Evolutionary conservation across 352 stramenopile genomes (phyloP).

Genomic region (Pythium vanterpoolii): DNA sequence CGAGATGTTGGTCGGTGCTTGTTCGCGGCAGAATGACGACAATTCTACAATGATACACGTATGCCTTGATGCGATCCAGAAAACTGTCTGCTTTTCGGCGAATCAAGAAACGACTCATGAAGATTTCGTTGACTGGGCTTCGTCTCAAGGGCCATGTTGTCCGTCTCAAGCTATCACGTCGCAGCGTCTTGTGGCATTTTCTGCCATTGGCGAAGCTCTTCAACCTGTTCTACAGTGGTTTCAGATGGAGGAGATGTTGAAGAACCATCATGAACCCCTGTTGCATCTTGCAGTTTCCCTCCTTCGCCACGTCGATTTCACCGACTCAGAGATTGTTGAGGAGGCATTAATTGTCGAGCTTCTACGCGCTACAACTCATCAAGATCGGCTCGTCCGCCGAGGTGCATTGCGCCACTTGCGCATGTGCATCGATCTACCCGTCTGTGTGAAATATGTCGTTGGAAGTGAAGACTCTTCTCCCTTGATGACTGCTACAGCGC

Average conservation of each 20-base stretch:
- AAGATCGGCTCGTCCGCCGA: constrained; percentile 15
- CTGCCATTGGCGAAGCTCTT: background rate
- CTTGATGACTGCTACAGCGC: background rate
- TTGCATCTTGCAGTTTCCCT: constrained; percentile 11
- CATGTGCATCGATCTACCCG: constrained; percentile 9
- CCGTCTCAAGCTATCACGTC: background rate
- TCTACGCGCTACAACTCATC: background rate
- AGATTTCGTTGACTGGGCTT: constrained; percentile 2
- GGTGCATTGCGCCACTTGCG: constrained; percentile 12
- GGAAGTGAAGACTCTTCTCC: background rate
- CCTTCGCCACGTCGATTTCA: constrained; percentile 6
- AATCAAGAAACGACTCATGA: background rate
- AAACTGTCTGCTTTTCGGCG: background rate
- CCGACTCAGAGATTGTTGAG: background rate
- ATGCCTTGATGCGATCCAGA: constrained; percentile 8
- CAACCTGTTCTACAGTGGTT: constrained; percentile 5
- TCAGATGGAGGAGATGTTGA: background rate
- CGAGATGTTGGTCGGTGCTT: background rate
- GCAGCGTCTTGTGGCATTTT: background rate
- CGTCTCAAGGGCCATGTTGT: constrained; percentile 1
- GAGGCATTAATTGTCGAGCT: background rate
- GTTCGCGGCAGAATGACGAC: background rate
- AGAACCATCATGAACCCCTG: background rate
- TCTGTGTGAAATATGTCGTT: constrained; percentile 1
- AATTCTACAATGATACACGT: background rate